A percentile compares a stretch with the other conserved stretches of the same genome.
These are phyloP conservation scores for Tolypocladium pustulatum DNA, from an alignment of 2,329 filamentous ascomycete species.

Conservation along the genomic window DNA sequence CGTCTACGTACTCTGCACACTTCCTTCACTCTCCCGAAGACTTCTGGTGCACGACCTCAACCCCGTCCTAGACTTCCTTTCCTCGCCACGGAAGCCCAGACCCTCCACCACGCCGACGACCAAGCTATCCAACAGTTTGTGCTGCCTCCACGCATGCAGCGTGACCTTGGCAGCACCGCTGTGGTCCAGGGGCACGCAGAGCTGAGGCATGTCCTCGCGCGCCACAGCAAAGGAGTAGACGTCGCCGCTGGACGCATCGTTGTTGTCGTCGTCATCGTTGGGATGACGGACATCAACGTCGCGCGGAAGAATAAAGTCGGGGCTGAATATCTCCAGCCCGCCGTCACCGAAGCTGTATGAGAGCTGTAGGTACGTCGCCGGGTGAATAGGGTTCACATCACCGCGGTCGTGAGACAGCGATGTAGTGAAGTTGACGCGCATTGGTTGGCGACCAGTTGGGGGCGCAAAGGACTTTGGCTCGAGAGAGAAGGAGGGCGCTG, in stretches of 20 bases:
- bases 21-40: background rate
- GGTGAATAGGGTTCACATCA: conserved; percentile 3
- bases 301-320: background rate
- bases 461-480: background rate
- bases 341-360: conserved; percentile 3
- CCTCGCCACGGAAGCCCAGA: background rate
- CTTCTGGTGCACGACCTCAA: background rate
- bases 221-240: background rate
- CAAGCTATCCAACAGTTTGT: background rate
- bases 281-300: background rate
- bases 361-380: conserved; percentile 5
- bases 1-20: background rate
- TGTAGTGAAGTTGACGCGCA: conserved; percentile 4
- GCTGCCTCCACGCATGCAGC: conserved; percentile 2
- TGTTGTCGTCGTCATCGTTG: background rate
- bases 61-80: background rate
- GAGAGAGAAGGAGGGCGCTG: background rate
- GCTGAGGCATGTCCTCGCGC: background rate
- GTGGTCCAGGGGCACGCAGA: background rate
- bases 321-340: conserved; percentile 1
- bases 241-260: background rate
- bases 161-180: background rate
- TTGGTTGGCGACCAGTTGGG: background rate
- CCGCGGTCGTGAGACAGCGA: background rate
- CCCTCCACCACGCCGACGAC: conserved; percentile 1